Evolutionary conservation across 352 stramenopile genomes (phyloP).

Genomic region (Globisporangium abappressorium): DNA sequence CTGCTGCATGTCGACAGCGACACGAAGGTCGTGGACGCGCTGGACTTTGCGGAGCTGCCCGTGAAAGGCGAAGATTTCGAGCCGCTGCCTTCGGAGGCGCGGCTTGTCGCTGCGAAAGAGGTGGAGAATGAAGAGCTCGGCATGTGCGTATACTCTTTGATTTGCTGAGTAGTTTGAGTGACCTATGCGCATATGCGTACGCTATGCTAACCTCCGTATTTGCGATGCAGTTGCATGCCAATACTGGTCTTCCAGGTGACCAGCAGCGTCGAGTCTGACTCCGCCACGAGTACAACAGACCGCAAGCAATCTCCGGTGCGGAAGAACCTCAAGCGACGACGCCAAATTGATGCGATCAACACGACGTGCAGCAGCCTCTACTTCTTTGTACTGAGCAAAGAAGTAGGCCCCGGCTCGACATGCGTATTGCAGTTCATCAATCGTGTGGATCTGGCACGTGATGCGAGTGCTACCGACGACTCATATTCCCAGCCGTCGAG

Average conservation of each 20-base stretch:
- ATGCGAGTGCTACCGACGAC: neutral
- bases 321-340: slow-evolving; percentile 2
- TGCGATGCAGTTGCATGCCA: slow-evolving; percentile 6
- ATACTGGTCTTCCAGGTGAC: slow-evolving; percentile 15
- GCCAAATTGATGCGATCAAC: neutral
- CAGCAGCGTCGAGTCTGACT: neutral
- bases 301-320: neutral
- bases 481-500: neutral
- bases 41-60: neutral
- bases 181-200: neutral
- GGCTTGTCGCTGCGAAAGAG: slow-evolving; percentile 36
- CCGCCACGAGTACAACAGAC: neutral
- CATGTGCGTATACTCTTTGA: slow-evolving; percentile 24
- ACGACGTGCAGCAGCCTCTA: slow-evolving; percentile 4
- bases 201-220: neutral
- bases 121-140: slow-evolving; percentile 37
- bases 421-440: slow-evolving; percentile 18
- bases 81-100: slow-evolving; percentile 25
- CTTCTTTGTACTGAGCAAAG: slow-evolving; percentile 12
- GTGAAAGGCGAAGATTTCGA: slow-evolving; percentile 5
- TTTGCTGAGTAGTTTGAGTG: neutral
- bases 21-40: slow-evolving; percentile 4
- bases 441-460: slow-evolving; percentile 9
- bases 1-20: slow-evolving; percentile 14
- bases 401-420: neutral